These are phyloP conservation scores for Ceratobasidium sp. DNA, from an alignment of 1,284 basidiomycete species.

Conservation along the genomic window DNA sequence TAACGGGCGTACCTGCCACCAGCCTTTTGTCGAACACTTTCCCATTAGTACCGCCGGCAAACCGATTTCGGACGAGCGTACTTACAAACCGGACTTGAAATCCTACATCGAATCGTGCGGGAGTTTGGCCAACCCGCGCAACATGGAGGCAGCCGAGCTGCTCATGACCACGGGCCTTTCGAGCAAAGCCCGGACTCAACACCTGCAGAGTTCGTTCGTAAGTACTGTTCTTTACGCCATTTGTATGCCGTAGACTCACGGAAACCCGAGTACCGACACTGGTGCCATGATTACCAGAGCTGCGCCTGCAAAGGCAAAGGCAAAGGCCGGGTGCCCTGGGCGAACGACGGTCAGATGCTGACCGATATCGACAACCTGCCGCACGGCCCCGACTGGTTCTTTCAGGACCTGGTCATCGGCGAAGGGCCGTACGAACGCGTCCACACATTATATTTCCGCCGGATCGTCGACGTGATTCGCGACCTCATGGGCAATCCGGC, in stretches of 20 bases:
- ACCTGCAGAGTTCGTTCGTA: constrained; percentile 24
- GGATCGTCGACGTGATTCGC: too few relatives aligned
- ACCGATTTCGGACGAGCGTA: constrained; percentile 4
- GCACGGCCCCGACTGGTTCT: too few relatives aligned
- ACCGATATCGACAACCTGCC: too few relatives aligned
- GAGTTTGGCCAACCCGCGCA: background rate
- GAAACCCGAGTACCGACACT: too few relatives aligned
- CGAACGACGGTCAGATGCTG: too few relatives aligned
- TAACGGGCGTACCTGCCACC: background rate
- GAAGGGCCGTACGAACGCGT: too few relatives aligned
- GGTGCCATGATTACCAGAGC: too few relatives aligned
- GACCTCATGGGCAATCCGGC: too few relatives aligned
- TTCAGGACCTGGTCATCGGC: too few relatives aligned
- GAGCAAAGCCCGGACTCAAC: background rate
- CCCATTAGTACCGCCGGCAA: constrained; percentile 10
- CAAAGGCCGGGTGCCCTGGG: too few relatives aligned
- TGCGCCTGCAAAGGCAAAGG: too few relatives aligned
- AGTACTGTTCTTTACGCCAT: background rate
- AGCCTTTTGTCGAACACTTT: constrained; percentile 11
- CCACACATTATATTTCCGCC: too few relatives aligned
- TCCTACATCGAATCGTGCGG: constrained; percentile 11
- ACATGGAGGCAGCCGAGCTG: constrained; percentile 25
- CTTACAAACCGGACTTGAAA: background rate
- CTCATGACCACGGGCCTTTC: constrained; percentile 37
- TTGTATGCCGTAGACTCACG: background rate